phyloP scores from a whole-genome alignment of 1,139 yeast genomes.

The Lodderomyces parapsilosis region DNA sequence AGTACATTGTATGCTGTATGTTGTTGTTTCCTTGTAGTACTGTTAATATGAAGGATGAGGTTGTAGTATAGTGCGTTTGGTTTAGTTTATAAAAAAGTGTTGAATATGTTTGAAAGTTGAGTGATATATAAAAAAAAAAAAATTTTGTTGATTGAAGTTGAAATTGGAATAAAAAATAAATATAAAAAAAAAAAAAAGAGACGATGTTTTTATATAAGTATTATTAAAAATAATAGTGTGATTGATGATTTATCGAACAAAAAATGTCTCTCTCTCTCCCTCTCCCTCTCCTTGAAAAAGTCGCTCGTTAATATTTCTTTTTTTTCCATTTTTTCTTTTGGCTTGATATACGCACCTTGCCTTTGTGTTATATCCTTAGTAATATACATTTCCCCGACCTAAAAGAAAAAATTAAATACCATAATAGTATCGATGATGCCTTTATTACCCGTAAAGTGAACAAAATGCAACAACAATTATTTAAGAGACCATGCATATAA shows the following conservation, averaged over 20 bases:
- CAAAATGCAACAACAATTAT: background rate
- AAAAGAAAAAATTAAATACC: background rate
- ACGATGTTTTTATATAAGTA: background rate
- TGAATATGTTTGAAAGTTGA: too few species aligned
- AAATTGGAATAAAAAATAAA: too few species aligned
- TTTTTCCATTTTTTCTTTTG: background rate
- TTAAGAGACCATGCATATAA: background rate
- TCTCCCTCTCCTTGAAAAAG: background rate
- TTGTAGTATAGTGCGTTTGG: background rate
- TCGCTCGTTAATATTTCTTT: background rate
- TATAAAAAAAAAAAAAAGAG: background rate
- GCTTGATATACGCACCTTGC: too few species aligned
- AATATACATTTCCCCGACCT: background rate
- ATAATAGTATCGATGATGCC: too few species aligned
- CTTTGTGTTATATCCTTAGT: conserved; percentile 2
- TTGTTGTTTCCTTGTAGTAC: background rate
- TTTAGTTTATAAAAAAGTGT: too few species aligned
- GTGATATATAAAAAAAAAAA: background rate
- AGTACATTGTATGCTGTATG: background rate
- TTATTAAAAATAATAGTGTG: background rate
- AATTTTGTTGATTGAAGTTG: background rate
- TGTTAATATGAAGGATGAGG: background rate
- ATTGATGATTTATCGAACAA: background rate
- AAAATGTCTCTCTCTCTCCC: background rate
- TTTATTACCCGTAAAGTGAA: background rate